Base-by-base conservation (phyloP, 345 rosid species). In the Lumnitzera littorea region DNA sequence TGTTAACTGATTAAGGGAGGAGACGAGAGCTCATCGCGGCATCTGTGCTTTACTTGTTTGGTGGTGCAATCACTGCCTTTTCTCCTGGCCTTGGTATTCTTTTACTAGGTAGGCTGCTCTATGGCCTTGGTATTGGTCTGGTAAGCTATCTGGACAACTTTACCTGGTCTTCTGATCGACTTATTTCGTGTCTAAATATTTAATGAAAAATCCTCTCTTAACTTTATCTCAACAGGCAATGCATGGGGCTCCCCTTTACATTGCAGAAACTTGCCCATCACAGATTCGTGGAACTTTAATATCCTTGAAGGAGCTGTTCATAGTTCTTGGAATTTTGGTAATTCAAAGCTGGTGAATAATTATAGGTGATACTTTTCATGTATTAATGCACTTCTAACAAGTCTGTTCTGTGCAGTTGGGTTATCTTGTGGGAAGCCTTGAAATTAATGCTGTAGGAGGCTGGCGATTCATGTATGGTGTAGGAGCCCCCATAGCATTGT, bases 241-340 rank as follows among this genome's bases (percentile, higher is more conserved):
- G 98, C 98, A 89, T 23, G 98, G 98, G 27, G 97, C 96, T 77
- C 98, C 98, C 50, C 90, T 89, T 25, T 92, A 89, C 72, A 89
- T 92, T 58, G 97, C 98, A 56, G 97, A 92, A 77, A 92, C 98
- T 60, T 92, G 97, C 65, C 98, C 98, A 3, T 83, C 98, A 75
- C 88, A 87, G 76, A 92, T 89, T 68, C 94, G 95, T 56, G 98
- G 98, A 80, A 92, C 97, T 67, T 76, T 92, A 14, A 80, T 92
- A 68, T 92, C 98, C 55, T 78, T 92, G 8, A 89, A 89, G 67
- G 97, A 89, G 69, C 91, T 87, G 48, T 92, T 92, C 74, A 89
- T 89, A 72, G 97, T 89, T 57, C 70, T 89, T 51, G 97, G 98
- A 62, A 92, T 92, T 71, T 80, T 92, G 98, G 98, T 92, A 85